These are phyloP conservation scores for Leccinum obscurum DNA, from an alignment of 768 basidiomycete genomes.

Conservation along the genomic window DNA sequence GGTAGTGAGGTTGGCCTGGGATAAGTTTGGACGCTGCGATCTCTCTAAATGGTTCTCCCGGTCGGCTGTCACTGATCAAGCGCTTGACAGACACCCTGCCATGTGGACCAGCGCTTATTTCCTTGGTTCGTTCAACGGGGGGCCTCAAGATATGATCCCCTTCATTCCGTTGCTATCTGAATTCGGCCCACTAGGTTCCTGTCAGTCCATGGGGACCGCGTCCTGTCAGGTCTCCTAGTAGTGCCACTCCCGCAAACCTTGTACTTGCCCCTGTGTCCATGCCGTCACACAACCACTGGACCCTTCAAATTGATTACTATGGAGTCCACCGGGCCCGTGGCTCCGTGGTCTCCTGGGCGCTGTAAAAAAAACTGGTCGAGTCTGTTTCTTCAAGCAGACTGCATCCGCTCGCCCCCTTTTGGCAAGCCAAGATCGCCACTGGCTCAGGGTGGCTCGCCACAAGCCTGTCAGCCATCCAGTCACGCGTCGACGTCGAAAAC, in stretches of 20 bases:
- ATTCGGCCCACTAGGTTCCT: constrained; percentile 1
- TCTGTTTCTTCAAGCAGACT: constrained; percentile 6
- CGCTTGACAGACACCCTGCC: constrained; percentile 2
- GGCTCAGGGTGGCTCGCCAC: constrained; percentile 7
- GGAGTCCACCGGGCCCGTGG: constrained; percentile 18
- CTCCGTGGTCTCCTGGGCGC: constrained; percentile 11
- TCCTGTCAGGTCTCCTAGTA: constrained; percentile 8
- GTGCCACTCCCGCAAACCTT: constrained; percentile 6
- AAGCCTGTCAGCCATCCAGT: background rate
- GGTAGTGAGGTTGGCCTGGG: background rate
- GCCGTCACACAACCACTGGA: constrained; percentile 7
- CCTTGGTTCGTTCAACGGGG: background rate
- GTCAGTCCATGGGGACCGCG: constrained; percentile 10
- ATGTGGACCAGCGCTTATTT: constrained; percentile 4
- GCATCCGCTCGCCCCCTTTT: background rate
- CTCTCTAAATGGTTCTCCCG: background rate
- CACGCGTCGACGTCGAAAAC: constrained; percentile 31
- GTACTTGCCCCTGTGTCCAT: constrained; percentile 5
- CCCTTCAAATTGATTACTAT: constrained; percentile 26
- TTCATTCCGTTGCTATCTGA: constrained; percentile 9
- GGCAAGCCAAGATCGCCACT: constrained; percentile 22
- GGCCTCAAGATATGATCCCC: background rate
- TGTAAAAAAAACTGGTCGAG: constrained; percentile 3
- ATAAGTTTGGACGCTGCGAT: background rate
- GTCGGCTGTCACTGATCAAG: background rate